Conservation (phyloP, 208 protist genomes). For the Trypanosoma brucei region DNA sequence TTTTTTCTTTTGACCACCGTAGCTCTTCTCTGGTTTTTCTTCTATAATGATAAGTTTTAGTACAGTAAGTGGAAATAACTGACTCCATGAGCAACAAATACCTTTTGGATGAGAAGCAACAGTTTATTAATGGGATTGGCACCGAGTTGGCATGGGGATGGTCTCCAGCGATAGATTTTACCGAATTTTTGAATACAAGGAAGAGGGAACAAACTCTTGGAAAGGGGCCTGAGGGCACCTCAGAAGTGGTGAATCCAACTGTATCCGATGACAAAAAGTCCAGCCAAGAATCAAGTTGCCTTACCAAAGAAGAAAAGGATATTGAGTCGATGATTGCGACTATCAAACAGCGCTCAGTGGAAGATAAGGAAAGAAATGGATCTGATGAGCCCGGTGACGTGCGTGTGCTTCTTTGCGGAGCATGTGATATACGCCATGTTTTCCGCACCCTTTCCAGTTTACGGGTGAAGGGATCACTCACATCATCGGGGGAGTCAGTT, state of each 20-base stretch:
- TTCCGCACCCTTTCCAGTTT: conserved; percentile 70
- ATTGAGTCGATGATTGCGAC: conserved; percentile 47
- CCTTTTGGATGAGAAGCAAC: conserved; percentile 64
- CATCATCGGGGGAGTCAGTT: conserved; percentile 2
- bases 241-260: not conserved
- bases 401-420: conserved; percentile 66
- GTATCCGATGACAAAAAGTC: no score
- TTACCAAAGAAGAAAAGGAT: not conserved
- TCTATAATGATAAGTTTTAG: no score
- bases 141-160: conserved; percentile 86
- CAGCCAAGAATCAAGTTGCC: not conserved
- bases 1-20: not conserved
- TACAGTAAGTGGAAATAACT: no score
- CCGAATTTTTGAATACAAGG: not conserved
- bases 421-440: conserved; percentile 81
- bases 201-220: not conserved
- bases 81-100: conserved; percentile 84
- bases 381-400: conserved; percentile 14
- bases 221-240: not conserved
- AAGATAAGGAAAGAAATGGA: not conserved
- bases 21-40: not conserved
- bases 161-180: conserved; percentile 83
- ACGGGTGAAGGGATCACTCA: conserved; percentile 22
- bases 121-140: conserved; percentile 81
- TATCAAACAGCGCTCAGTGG: conserved; percentile 5